A percentile compares a stretch with the other conserved stretches of the same genome.
Conservation (phyloP, 306 rosid species). For the Betula pendula region DNA sequence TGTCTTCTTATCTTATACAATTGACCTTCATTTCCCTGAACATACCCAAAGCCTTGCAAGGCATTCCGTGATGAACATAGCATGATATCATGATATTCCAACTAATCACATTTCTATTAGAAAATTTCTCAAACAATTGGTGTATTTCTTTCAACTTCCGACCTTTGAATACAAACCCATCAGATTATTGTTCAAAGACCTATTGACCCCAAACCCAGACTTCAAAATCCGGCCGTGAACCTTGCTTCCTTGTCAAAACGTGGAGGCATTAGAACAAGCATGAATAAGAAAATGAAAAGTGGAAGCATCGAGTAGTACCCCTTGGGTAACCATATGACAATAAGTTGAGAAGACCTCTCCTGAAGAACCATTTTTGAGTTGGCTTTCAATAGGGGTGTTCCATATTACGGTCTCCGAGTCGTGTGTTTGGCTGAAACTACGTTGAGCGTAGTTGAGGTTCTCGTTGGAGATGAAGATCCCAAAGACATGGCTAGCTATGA, state of each 20-base stretch:
- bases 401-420: conserved; percentile 23
- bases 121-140: conserved; percentile 23
- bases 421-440: conserved; percentile 18
- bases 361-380: conserved; percentile 13
- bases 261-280: conserved; percentile 23
- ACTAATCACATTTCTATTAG: conserved; percentile 31
- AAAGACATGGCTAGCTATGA: conserved; percentile 28
- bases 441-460: conserved; percentile 7
- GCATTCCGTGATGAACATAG: conserved; percentile 31
- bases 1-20: too few species aligned
- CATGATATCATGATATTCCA: conserved; percentile 42
- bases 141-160: conserved; percentile 10
- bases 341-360: conserved; percentile 17
- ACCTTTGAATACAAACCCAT: conserved; percentile 27
- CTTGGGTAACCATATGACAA: conserved; percentile 24
- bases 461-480: conserved; percentile 21
- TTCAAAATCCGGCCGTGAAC: conserved; percentile 32
- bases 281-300: conserved; percentile 30
- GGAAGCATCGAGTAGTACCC: conserved; percentile 27
- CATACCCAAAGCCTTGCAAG: conserved; percentile 24
- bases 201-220: conserved; percentile 25
- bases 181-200: conserved; percentile 30
- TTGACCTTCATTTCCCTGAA: conserved; percentile 22
- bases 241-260: conserved; percentile 16
- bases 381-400: conserved; percentile 24